Evolutionary conservation across 805 yeast genomes (phyloP).

Genomic region (Schwanniomyces vanrijiae): DNA sequence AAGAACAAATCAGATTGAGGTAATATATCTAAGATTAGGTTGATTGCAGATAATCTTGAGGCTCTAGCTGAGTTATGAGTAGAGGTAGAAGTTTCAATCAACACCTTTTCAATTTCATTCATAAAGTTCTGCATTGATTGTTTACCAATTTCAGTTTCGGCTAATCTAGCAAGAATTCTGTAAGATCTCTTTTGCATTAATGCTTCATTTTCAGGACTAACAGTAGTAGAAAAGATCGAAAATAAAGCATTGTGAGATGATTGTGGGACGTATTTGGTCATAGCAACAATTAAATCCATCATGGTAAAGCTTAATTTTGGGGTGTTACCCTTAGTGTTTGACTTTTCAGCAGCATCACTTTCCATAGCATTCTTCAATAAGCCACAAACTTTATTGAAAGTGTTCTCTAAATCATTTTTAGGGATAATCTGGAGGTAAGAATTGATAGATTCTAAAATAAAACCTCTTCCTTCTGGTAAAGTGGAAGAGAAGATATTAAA

Average conservation of each 20-base stretch:
- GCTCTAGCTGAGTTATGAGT: conserved; percentile 78
- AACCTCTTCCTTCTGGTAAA: conserved; percentile 77
- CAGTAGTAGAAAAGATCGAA: conserved; percentile 72
- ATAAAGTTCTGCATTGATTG: conserved; percentile 53
- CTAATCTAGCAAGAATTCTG: conserved; percentile 67
- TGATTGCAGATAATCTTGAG: conserved; percentile 70
- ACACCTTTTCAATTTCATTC: conserved; percentile 56
- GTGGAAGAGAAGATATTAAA: conserved; percentile 95
- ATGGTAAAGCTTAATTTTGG: conserved; percentile 73
- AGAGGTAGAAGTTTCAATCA: conserved; percentile 55
- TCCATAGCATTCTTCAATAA: conserved; percentile 75
- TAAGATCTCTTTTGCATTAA: conserved; percentile 87
- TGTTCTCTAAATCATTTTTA: conserved; percentile 62
- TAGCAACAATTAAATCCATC: conserved; percentile 86
- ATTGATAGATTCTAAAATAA: conserved; percentile 82
- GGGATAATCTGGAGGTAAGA: conserved; percentile 71
- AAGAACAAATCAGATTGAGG: conserved; percentile 69
- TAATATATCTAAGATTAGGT: conserved; percentile 56
- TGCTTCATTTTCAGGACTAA: conserved; percentile 52
- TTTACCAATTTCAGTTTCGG: conserved; percentile 67
- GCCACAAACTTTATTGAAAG: conserved; percentile 84
- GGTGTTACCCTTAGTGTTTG: conserved; percentile 30
- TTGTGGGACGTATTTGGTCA: conserved; percentile 80
- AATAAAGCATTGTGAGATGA: conserved; percentile 71
- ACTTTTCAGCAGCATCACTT: conserved; percentile 40